phyloP scores from a whole-genome alignment of 441 rosid genomes.

The Gossypium davidsonii region DNA sequence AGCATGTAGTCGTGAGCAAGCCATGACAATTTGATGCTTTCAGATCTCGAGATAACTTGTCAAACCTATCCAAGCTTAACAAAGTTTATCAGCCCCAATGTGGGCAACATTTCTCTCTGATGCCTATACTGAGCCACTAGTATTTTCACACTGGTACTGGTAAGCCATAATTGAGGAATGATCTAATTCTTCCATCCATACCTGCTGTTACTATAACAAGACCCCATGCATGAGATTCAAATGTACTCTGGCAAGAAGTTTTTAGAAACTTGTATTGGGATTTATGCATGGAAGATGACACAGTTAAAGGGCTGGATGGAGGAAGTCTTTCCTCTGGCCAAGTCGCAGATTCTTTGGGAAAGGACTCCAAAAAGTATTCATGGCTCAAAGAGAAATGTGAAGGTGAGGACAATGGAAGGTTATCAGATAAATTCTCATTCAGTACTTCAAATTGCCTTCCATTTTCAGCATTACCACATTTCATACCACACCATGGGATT shows the following conservation, averaged over 20 bases:
- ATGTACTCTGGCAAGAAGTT: conserved; percentile 57
- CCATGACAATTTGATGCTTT: conserved; percentile 6
- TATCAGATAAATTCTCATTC: conserved; percentile 22
- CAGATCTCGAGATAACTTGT: neutral
- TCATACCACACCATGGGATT: conserved; percentile 77
- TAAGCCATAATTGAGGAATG: conserved; percentile 84
- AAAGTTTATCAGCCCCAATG: conserved; percentile 8
- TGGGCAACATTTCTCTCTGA: conserved; percentile 17
- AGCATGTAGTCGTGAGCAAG: conserved; percentile 11
- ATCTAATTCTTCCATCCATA: conserved; percentile 83
- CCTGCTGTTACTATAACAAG: conserved; percentile 95
- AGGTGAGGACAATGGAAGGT: conserved; percentile 30
- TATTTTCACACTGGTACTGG: conserved; percentile 54
- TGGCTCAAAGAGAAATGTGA: conserved; percentile 47
- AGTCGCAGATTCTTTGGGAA: conserved; percentile 83
- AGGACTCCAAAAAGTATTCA: conserved; percentile 54
- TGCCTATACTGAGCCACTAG: conserved; percentile 3
- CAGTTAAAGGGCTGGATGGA: conserved; percentile 32
- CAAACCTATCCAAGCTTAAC: neutral
- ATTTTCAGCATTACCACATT: conserved; percentile 20
- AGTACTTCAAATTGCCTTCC: conserved; percentile 25
- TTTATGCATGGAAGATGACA: conserved; percentile 44
- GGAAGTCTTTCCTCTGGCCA: conserved; percentile 98
- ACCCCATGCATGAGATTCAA: conserved; percentile 74
- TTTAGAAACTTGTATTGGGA: conserved; percentile 57